These are phyloP conservation scores for Alternaria novae-zelandiae DNA, from an alignment of 2,329 filamentous ascomycete species.

Conservation along the genomic window DNA sequence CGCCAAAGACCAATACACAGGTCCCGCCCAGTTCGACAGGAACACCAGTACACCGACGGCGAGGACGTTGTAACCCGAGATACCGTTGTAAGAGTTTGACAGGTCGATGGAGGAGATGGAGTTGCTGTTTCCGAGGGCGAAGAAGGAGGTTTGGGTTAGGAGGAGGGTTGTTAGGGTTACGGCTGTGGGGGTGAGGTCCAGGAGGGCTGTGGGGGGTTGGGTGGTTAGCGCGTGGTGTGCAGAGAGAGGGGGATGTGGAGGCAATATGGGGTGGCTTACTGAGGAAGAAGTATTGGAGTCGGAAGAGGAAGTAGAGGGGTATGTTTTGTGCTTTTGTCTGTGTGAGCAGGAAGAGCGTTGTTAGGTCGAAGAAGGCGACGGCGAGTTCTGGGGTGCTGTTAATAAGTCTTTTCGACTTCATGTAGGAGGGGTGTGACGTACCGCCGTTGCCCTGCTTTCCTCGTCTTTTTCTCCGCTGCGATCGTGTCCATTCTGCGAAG, in stretches of 20 bases:
- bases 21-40: slow-evolving; percentile 86
- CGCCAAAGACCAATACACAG: slow-evolving; percentile 83
- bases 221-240: not conserved
- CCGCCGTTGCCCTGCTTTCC: slow-evolving; percentile 31
- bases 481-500: slow-evolving; percentile 35
- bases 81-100: slow-evolving; percentile 92
- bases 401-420: not conserved
- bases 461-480: slow-evolving; percentile 18
- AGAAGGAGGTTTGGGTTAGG: slow-evolving; percentile 83
- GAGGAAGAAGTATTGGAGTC: slow-evolving; percentile 64
- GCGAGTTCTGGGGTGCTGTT: slow-evolving; percentile 50
- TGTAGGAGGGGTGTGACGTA: slow-evolving; percentile 14
- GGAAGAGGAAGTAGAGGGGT: slow-evolving; percentile 80
- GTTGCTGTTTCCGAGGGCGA: slow-evolving; percentile 88
- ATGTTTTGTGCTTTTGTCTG: slow-evolving; percentile 87
- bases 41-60: slow-evolving; percentile 86
- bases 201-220: slow-evolving; percentile 34
- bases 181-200: slow-evolving; percentile 59
- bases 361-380: slow-evolving; percentile 65
- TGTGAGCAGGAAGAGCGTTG: slow-evolving; percentile 81
- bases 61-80: slow-evolving; percentile 79
- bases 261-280: slow-evolving; percentile 27
- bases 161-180: slow-evolving; percentile 75
- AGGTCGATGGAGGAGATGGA: slow-evolving; percentile 95
- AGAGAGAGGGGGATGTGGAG: slow-evolving; percentile 41